Base-by-base conservation (phyloP, 2,329 filamentous ascomycete species). In the Dothistroma septosporum region DNA sequence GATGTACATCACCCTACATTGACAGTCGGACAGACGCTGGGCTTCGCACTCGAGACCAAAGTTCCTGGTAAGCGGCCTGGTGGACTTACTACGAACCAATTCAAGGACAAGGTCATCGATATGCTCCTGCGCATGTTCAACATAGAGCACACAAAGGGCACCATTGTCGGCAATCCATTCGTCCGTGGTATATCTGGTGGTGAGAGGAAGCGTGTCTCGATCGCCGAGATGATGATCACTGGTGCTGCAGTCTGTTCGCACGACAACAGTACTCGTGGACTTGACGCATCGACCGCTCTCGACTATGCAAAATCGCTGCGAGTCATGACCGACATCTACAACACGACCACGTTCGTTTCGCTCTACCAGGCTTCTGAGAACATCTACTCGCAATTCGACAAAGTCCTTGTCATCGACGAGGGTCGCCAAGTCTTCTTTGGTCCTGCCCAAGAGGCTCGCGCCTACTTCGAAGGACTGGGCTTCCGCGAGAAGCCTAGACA, bases 101-200 rank as follows among this genome's bases (percentile, higher is more conserved):
- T 93, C 79, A 92, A 92, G 78, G 82, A 89, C 46, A 85, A 86
- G 67, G 86, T 95, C 60, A 79, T 92, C 62, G 82, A 85, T 19
- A 84, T 88, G 69, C 80, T 96, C 61, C 80, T 96, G 55, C 91
- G 90, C 71, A 94, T 95, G 89, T 95, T 96, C 80, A 94, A 93
- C 72, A 96, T 96, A 57, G 89, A 92, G 74, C 91, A 96, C 74
- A 95, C 91, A 0, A 83, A 85, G 55, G 84, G 92, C 72, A 97
- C 92, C 0, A 85, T 93, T 32, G 91, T 96, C 28, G 92, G 92
- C 8, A 89, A 94, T 64, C 84, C 85, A 0, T 91, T 93, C 64
- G 83, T 94, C 21, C 87, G 90, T 55, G 92, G 91, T 73, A 82
- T 95, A 0, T 77, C 74, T 49, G 79, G 79, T 49, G 79, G 79